Evolutionary conservation across 495 filamentous ascomycete genomes (phyloP), one percentile per base, ranked within the genome.

Genomic region (Emericellopsis terricola): DNA sequence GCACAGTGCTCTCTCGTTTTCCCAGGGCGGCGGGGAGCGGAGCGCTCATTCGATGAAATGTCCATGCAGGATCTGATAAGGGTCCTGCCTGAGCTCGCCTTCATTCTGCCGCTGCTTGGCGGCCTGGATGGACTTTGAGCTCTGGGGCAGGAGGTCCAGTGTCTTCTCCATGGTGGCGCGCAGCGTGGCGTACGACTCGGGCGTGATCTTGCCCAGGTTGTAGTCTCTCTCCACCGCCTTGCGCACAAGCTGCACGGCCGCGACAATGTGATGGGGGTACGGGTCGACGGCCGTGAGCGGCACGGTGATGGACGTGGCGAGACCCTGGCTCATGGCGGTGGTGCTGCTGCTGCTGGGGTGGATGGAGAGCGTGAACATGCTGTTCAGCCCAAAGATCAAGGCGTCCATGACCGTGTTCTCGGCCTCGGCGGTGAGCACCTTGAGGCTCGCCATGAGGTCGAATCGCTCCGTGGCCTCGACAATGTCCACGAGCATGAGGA

Each of bases 381-480:
- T 33, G n/a, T 33, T 15, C 9, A 33, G 31, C 13, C 31, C 31
- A 33, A 33, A 33, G 4, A 19, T 18, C 10, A 33, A 18, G 16
- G 31, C 17, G 19, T 33, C 20, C 31, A 33, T 33, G 17, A 33
- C 31, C 13, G 31, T 33, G 31, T 33, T 33, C 16, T 33, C 31
- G 16, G 31, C 31, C 19, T 33, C 31, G 19, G 20, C 20, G 15
- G n/a, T 33, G 16, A 19, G 15, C 8, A 18, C 31, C 20, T 33
- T 16, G 31, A 33, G 31, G 19, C 20, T 11, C 8, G 7, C 6
- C 15, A 33, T 15, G 15, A 33, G 19, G 31, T 33, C 31, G 16
- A 18, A 33, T n/a, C 31, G 31, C 6, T 33, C 31, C 20, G 11
- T 19, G 10, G 19, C 31, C 19, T 33, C 31, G 4, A 33, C 20